Conservation (phyloP, 2,329 filamentous ascomycete species). For the Bipolaris victoriae region DNA sequence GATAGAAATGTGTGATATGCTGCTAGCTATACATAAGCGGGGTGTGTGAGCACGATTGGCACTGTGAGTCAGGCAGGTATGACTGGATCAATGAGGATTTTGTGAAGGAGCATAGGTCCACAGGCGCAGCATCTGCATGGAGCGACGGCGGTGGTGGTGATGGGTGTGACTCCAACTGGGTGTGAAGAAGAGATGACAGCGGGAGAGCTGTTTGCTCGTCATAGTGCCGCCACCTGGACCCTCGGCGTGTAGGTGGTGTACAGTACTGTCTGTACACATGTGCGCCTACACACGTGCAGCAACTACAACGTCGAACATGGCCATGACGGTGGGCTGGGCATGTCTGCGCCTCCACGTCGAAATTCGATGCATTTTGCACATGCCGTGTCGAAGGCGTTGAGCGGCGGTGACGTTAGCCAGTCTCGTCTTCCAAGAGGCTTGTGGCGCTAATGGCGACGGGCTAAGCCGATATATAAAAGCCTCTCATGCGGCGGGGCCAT, state of each 20-base stretch:
- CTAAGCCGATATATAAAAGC: not conserved
- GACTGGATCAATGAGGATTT: conserved; percentile 4
- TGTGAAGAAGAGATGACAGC: not conserved
- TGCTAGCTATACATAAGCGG: conserved; percentile 11
- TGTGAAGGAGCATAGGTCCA: not conserved
- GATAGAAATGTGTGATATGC: conserved; percentile 1
- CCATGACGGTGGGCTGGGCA: not conserved
- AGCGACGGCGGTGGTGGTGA: not conserved
- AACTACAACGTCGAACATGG: not conserved
- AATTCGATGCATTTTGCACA: not conserved
- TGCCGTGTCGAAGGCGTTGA: too few relatives aligned
- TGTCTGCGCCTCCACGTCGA: not conserved
- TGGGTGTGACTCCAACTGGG: conserved; percentile 12
- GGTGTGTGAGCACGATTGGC: conserved; percentile 9
- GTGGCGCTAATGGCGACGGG: not conserved
- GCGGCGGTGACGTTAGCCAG: not conserved
- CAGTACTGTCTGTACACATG: too few relatives aligned
- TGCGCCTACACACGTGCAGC: conserved; percentile 1
- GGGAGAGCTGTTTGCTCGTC: conserved; percentile 2
- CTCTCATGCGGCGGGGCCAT: not conserved
- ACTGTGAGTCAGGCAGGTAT: conserved; percentile 17
- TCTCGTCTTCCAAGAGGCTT: not conserved
- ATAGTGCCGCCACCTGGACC: conserved; percentile 13
- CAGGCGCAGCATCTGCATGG: not conserved
- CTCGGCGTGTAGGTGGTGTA: not conserved